A percentile compares a stretch with the other conserved stretches of the same genome.
Conservation (phyloP, 768 basidiomycete species). For the Holtermannia corniformis region DNA sequence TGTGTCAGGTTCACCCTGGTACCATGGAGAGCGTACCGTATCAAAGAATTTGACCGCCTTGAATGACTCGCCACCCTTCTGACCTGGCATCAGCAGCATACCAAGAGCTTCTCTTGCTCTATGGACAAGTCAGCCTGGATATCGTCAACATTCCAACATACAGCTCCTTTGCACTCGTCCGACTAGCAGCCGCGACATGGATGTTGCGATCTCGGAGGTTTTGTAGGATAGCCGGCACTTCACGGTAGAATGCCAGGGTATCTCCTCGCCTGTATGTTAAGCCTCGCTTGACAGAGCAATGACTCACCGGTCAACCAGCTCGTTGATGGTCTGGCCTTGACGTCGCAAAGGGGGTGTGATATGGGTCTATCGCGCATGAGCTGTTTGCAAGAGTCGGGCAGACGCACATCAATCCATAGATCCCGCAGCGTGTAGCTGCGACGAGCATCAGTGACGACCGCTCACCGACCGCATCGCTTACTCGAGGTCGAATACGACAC, state of each 20-base stretch:
- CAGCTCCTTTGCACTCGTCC: slow-evolving; percentile 62
- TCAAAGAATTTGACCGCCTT: slow-evolving; percentile 43
- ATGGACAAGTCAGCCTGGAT: neutral
- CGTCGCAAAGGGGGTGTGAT: slow-evolving; percentile 41
- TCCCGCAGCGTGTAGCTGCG: slow-evolving; percentile 74
- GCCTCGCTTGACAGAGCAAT: too few species aligned
- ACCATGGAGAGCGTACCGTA: slow-evolving; percentile 19
- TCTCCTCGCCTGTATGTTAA: slow-evolving; percentile 47
- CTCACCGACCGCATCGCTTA: slow-evolving; percentile 41
- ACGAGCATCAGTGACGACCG: neutral
- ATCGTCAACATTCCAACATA: slow-evolving; percentile 42
- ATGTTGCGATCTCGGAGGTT: slow-evolving; percentile 45
- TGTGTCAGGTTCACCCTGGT: too few species aligned
- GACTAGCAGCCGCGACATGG: slow-evolving; percentile 61
- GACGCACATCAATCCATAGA: slow-evolving; percentile 62
- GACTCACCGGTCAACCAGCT: slow-evolving; percentile 11
- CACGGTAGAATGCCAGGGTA: slow-evolving; percentile 59
- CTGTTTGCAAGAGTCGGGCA: slow-evolving; percentile 30
- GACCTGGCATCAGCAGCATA: slow-evolving; percentile 38
- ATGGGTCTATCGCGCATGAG: slow-evolving; percentile 44
- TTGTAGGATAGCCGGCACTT: slow-evolving; percentile 66
- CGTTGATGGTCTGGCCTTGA: slow-evolving; percentile 38
- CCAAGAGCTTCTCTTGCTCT: slow-evolving; percentile 70
- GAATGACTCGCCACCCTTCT: slow-evolving; percentile 23
- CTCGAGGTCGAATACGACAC: slow-evolving; percentile 73